A percentile compares a stretch with the other conserved stretches of the same genome.
Conservation (phyloP, 192 early-diverging fungal species). For the Coemansia sp. region DNA sequence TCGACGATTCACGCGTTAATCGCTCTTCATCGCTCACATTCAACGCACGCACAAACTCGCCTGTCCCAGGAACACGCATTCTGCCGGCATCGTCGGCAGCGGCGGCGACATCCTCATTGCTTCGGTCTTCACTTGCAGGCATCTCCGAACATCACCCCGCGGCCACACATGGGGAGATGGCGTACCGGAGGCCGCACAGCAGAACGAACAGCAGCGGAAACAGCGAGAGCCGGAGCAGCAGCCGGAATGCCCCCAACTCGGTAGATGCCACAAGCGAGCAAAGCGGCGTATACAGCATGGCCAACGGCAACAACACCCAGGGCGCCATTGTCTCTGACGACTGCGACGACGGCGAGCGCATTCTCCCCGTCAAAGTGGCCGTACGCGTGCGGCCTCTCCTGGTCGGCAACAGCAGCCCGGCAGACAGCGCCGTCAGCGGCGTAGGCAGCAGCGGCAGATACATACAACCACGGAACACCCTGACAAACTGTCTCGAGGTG, state of each 20-base stretch:
- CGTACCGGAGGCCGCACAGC: neutral
- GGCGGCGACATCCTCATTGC: neutral
- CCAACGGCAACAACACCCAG: conserved; percentile 11
- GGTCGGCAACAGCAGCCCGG: conserved; percentile 12
- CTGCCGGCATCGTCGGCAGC: conserved; percentile 6
- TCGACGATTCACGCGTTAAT: conserved; percentile 25
- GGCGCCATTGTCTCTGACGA: conserved; percentile 4
- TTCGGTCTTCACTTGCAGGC: neutral
- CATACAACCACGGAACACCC: conserved; percentile 16
- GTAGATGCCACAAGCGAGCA: neutral
- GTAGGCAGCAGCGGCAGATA: conserved; percentile 3
- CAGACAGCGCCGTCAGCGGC: conserved; percentile 7
- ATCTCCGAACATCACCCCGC: neutral
- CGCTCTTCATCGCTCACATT: conserved; percentile 47
- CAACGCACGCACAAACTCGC: conserved; percentile 20
- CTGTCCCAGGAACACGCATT: conserved; percentile 1
- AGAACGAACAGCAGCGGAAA: neutral
- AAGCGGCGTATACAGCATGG: neutral
- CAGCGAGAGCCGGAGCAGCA: conserved; percentile 19
- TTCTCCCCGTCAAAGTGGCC: conserved; percentile 54
- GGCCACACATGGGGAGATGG: too few species aligned
- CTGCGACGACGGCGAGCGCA: conserved; percentile 34
- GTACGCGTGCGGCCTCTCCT: conserved; percentile 53
- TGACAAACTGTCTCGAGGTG: conserved; percentile 30
- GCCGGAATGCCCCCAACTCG: conserved; percentile 1